Evolutionary conservation across 192 early-diverging fungal species (phyloP).

Genomic region (Coemansia sp.): DNA sequence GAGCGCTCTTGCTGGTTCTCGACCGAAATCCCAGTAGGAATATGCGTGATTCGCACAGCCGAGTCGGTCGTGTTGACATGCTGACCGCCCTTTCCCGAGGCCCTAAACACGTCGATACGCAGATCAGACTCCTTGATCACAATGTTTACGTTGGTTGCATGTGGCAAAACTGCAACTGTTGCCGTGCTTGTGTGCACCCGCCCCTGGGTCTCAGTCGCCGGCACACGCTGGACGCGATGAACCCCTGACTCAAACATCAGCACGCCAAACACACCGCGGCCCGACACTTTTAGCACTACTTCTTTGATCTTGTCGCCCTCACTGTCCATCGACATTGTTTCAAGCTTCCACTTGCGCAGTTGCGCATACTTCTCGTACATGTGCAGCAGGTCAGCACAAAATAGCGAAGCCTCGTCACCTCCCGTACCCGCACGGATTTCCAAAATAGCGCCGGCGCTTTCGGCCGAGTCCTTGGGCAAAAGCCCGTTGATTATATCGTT

Average conservation of each 20-base stretch:
- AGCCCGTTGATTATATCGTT: conserved; percentile 59
- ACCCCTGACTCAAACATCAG: conserved; percentile 82
- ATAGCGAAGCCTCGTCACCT: conserved; percentile 76
- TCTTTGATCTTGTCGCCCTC: conserved; percentile 57
- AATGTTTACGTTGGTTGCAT: conserved; percentile 70
- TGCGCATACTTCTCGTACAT: conserved; percentile 77
- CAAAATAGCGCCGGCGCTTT: conserved; percentile 67
- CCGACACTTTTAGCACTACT: conserved; percentile 64
- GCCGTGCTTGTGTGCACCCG: conserved; percentile 76
- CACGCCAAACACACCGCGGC: conserved; percentile 69
- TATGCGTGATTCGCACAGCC: conserved; percentile 90
- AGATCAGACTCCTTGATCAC: conserved; percentile 68
- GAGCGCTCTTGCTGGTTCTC: conserved; percentile 90
- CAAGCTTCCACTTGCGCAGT: conserved; percentile 65
- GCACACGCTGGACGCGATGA: conserved; percentile 81
- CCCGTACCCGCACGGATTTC: conserved; percentile 79
- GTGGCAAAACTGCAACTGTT: conserved; percentile 76
- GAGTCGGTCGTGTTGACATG: conserved; percentile 96
- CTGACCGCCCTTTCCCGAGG: conserved; percentile 84
- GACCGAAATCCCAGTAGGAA: conserved; percentile 86
- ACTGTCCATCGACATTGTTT: conserved; percentile 45
- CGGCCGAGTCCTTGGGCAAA: conserved; percentile 67
- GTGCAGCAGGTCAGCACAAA: conserved; percentile 65
- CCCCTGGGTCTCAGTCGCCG: conserved; percentile 74
- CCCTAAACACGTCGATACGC: conserved; percentile 70